phyloP scores from a whole-genome alignment of 1,139 yeast species.

The Protomyces pachydermus region DNA sequence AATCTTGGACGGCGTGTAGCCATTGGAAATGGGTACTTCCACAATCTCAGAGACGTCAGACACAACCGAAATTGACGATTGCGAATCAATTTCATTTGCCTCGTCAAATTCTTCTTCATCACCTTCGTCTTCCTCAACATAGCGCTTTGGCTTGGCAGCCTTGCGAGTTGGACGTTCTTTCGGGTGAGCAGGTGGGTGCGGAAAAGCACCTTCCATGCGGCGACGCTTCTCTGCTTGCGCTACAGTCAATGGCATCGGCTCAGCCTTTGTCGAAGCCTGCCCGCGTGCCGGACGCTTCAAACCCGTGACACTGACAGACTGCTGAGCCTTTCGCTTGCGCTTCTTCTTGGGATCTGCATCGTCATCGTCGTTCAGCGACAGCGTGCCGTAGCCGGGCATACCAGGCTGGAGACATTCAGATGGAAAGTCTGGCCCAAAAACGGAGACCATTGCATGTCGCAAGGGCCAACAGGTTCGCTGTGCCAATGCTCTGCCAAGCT shows the following conservation, averaged over 20 bases:
- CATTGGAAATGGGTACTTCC: neutral
- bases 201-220: neutral
- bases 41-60: neutral
- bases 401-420: slow-evolving; percentile 61
- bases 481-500: slow-evolving; percentile 64
- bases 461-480: slow-evolving; percentile 72
- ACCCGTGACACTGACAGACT: neutral
- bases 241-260: neutral
- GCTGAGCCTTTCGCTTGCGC: slow-evolving; percentile 15
- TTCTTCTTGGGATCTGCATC: slow-evolving; percentile 18
- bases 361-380: slow-evolving; percentile 39
- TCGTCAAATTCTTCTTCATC: neutral
- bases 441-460: slow-evolving; percentile 68
- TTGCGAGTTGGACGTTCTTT: neutral
- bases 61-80: neutral
- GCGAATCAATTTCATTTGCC: neutral
- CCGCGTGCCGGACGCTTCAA: neutral
- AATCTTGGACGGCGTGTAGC: slow-evolving; percentile 3
- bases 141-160: neutral
- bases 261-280: neutral
- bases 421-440: slow-evolving; percentile 74
- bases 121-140: neutral
- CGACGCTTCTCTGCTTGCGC: neutral
- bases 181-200: neutral
- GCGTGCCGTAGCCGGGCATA: slow-evolving; percentile 65